Percentiles rank a stretch among this genome's conserved stretches.
phyloP scores from a whole-genome alignment of 2,329 filamentous ascomycete genomes.

The Penicillium vulpinum region DNA sequence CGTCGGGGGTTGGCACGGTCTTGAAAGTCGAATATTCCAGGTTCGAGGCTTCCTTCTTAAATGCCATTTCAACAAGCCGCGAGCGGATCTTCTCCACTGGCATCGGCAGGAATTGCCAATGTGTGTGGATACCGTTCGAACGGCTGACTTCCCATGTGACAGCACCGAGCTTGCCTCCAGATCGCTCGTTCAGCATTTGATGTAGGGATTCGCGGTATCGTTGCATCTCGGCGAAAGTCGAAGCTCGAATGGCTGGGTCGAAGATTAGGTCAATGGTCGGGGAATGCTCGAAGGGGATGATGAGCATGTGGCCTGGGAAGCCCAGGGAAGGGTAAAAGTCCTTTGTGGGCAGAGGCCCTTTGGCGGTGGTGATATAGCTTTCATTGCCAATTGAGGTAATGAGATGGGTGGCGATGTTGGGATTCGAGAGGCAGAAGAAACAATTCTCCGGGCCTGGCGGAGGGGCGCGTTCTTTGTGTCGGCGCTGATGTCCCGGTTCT shows the following conservation, averaged over 20 bases:
- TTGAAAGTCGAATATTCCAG: constrained; percentile 58
- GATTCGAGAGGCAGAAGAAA: constrained; percentile 94
- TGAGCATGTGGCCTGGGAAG: constrained; percentile 84
- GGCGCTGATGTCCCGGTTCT: constrained; percentile 31
- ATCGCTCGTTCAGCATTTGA: constrained; percentile 63
- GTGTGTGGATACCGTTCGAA: constrained; percentile 75
- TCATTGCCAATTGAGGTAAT: constrained; percentile 86
- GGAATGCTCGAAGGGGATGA: constrained; percentile 82
- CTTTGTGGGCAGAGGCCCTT: constrained; percentile 76
- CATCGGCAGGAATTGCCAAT: constrained; percentile 91
- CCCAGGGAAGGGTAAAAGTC: constrained; percentile 70
- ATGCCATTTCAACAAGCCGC: constrained; percentile 81
- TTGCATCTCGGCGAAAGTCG: constrained; percentile 76
- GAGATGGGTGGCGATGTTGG: constrained; percentile 79
- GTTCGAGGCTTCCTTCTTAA: constrained; percentile 85
- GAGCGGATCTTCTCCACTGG: constrained; percentile 65
- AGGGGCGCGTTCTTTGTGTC: constrained; percentile 49
- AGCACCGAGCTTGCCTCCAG: constrained; percentile 64
- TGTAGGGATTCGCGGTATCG: constrained; percentile 76
- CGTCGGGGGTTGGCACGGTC: constrained; percentile 38
- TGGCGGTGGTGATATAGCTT: constrained; percentile 85
- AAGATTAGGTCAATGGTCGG: constrained; percentile 71
- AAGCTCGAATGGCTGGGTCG: constrained; percentile 55
- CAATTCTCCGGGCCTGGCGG: constrained; percentile 71
- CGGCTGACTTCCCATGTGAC: constrained; percentile 94